These are phyloP conservation scores for Sphaerobolus stellatus DNA, from an alignment of 1,284 basidiomycete genomes.

Conservation along the genomic window DNA sequence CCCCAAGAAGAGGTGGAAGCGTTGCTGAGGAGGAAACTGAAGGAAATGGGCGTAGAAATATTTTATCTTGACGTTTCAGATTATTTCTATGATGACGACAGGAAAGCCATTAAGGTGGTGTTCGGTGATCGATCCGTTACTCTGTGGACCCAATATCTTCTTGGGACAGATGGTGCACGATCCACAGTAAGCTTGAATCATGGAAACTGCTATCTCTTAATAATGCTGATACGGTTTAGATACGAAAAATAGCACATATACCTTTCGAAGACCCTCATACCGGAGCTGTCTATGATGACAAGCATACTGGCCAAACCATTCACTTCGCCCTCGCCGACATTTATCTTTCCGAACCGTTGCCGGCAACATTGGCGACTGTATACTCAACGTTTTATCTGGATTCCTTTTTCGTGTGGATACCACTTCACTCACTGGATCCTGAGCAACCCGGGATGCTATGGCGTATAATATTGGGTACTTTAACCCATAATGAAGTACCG, in stretches of 20 bases:
- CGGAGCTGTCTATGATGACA: constrained; percentile 25
- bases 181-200: constrained; percentile 49
- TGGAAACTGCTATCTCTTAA: neutral
- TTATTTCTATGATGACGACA: too few species aligned
- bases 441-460: constrained; percentile 20
- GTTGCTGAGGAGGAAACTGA: constrained; percentile 37
- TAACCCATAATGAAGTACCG: constrained; percentile 28
- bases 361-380: constrained; percentile 22
- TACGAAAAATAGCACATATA: constrained; percentile 32
- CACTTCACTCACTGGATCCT: constrained; percentile 18
- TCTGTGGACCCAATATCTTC: constrained; percentile 46
- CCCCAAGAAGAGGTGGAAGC: constrained; percentile 51
- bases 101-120: constrained; percentile 10
- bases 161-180: constrained; percentile 55
- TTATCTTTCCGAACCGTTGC: constrained; percentile 6
- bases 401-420: constrained; percentile 25
- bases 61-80: too few species aligned
- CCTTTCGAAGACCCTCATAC: constrained; percentile 35
- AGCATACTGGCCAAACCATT: constrained; percentile 13
- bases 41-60: constrained; percentile 34
- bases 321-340: constrained; percentile 40
- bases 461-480: constrained; percentile 31
- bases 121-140: constrained; percentile 52
- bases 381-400: constrained; percentile 12
- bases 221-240: neutral